Conservation (phyloP, 2,329 filamentous ascomycete species). For the Sporothrix euskadiensis region DNA sequence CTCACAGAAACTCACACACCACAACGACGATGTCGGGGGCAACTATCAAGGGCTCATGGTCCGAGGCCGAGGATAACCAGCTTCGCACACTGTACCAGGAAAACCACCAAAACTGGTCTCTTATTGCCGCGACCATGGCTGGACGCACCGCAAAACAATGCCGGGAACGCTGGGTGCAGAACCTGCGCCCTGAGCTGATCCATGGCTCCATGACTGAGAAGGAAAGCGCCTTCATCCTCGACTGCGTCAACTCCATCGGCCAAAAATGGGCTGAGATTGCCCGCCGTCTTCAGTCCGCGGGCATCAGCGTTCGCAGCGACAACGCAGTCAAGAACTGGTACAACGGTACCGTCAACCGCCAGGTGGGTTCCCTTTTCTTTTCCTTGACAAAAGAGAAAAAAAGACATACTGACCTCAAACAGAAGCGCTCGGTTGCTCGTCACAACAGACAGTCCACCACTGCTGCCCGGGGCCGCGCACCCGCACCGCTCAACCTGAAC, state of each 20-base stretch:
- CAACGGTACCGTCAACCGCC: constrained; percentile 89
- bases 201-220: constrained; percentile 71
- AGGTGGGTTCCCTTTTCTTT: constrained; percentile 48
- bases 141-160: constrained; percentile 91
- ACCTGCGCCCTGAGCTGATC: constrained; percentile 75
- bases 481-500: background rate
- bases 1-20: background rate
- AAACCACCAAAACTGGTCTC: constrained; percentile 82
- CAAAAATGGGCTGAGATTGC: constrained; percentile 95
- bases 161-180: constrained; percentile 90
- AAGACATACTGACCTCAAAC: background rate
- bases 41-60: constrained; percentile 62
- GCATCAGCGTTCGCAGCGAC: constrained; percentile 72
- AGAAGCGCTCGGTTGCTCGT: constrained; percentile 23
- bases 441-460: constrained; percentile 31
- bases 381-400: too few relatives aligned
- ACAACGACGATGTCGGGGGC: constrained; percentile 6
- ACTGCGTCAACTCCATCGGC: constrained; percentile 73
- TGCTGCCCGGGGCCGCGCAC: background rate
- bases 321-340: constrained; percentile 98
- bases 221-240: constrained; percentile 73
- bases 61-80: constrained; percentile 67
- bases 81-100: constrained; percentile 65
- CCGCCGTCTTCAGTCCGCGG: constrained; percentile 57
- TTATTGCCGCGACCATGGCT: constrained; percentile 73